phyloP scores from a whole-genome alignment of 345 rosid species.

The Hibiscus tridactylites region DNA sequence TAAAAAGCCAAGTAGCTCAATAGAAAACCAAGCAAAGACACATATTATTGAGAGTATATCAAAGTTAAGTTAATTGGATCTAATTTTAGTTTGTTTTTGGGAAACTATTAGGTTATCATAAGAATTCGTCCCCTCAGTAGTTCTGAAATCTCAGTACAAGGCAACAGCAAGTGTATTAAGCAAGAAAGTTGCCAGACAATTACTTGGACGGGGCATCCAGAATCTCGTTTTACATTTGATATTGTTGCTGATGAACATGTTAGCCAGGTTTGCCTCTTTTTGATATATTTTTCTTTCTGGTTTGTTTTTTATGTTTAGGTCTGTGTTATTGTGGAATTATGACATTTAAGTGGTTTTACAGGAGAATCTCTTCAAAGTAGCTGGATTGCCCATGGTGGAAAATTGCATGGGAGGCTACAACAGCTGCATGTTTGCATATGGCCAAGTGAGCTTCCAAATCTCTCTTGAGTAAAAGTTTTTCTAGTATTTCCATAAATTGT shows the following conservation, averaged over 20 bases:
- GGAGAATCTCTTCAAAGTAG: slow-evolving; percentile 86
- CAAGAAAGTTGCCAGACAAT: slow-evolving; percentile 80
- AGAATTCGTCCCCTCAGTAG: slow-evolving; percentile 81
- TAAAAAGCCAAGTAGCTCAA: background rate
- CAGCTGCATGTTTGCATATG: slow-evolving; percentile 99
- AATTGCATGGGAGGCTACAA: slow-evolving; percentile 94
- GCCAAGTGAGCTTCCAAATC: slow-evolving; percentile 53
- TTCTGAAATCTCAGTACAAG: slow-evolving; percentile 78
- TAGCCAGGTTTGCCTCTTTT: slow-evolving; percentile 49
- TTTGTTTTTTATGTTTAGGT: background rate
- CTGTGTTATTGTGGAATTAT: slow-evolving; percentile 3
- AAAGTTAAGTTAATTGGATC: background rate
- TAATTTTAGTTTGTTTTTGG: background rate
- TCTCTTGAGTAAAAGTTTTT: background rate
- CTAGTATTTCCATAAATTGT: background rate
- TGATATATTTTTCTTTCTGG: background rate
- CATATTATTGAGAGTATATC: background rate
- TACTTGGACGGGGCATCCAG: slow-evolving; percentile 89
- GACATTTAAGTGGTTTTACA: slow-evolving; percentile 18
- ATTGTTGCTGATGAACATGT: slow-evolving; percentile 84
- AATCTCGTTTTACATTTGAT: slow-evolving; percentile 88
- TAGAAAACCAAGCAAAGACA: background rate
- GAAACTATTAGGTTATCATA: slow-evolving; percentile 60
- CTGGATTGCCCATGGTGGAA: slow-evolving; percentile 97
- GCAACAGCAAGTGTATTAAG: slow-evolving; percentile 62